Percentiles rank a stretch among this genome's conserved stretches.
These are phyloP conservation scores for Candida ascalaphidarum DNA, from an alignment of 805 yeast species.

Conservation along the genomic window DNA sequence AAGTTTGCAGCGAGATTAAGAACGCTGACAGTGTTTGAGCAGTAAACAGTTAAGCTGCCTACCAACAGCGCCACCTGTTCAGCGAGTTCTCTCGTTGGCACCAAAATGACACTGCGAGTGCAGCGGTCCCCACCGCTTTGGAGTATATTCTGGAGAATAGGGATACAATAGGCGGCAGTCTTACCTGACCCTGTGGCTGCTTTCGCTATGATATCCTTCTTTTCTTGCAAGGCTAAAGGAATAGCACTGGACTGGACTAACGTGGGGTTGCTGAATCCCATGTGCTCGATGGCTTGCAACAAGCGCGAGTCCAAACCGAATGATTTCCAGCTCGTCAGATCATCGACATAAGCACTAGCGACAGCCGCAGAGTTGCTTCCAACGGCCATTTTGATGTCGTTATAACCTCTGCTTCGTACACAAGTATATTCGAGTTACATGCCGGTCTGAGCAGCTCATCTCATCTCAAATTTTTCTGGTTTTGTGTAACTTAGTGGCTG, in stretches of 20 bases:
- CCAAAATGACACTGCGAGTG: slow-evolving; percentile 60
- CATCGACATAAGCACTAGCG: slow-evolving; percentile 64
- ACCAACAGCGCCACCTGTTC: slow-evolving; percentile 73
- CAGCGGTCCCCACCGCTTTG: no score
- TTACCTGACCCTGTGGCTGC: slow-evolving; percentile 97
- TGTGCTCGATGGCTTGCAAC: slow-evolving; percentile 70
- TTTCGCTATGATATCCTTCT: slow-evolving; percentile 85
- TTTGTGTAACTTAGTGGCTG: no score
- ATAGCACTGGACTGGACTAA: slow-evolving; percentile 87
- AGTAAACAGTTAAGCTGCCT: slow-evolving; percentile 58
- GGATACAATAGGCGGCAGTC: slow-evolving; percentile 84
- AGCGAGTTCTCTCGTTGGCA: slow-evolving; percentile 89
- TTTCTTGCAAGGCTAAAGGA: slow-evolving; percentile 83
- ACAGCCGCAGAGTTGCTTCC: slow-evolving; percentile 30
- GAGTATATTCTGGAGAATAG: slow-evolving; percentile 73
- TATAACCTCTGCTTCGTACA: no score
- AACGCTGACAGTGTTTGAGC: slow-evolving; percentile 55
- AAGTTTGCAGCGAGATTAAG: slow-evolving; percentile 62
- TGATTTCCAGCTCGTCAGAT: slow-evolving; percentile 60
- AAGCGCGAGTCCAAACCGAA: slow-evolving; percentile 78
- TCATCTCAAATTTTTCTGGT: no score
- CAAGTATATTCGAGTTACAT: no score
- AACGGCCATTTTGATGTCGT: no score
- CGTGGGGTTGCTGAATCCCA: slow-evolving; percentile 83
- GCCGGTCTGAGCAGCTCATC: no score